These are phyloP conservation scores for Haplosporangium gracile DNA, from an alignment of 192 early-diverging fungal genomes.

Conservation along the genomic window DNA sequence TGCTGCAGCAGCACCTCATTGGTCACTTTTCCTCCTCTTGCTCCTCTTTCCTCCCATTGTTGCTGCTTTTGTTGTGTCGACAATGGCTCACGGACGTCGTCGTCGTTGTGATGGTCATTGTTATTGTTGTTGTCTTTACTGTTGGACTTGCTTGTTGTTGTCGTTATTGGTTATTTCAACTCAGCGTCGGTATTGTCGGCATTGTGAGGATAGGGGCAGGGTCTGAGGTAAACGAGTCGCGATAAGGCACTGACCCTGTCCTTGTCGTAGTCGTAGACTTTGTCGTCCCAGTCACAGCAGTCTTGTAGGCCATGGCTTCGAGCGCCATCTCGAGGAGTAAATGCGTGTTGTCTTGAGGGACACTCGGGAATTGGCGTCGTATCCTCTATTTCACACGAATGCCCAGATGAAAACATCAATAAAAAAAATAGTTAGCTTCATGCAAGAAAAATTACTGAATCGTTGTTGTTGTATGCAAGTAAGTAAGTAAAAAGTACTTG, in stretches of 20 bases:
- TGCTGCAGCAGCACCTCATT: background rate
- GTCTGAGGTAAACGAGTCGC: background rate
- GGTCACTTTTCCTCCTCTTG: background rate
- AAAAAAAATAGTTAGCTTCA: background rate
- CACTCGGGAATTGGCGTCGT: background rate
- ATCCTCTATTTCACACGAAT: slow-evolving; percentile 5
- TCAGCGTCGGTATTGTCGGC: background rate
- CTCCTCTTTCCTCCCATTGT: background rate
- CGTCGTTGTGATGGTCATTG: background rate
- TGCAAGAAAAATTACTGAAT: too few species aligned
- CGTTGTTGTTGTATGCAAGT: background rate
- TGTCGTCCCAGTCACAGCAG: background rate
- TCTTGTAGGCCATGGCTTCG: background rate
- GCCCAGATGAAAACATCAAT: background rate
- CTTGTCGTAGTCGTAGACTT: too few species aligned
- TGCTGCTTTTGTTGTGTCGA: background rate
- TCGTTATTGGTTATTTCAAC: too few species aligned
- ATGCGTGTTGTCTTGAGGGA: background rate
- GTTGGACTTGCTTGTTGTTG: too few species aligned
- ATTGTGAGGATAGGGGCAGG: background rate
- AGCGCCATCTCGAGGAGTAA: slow-evolving; percentile 17
- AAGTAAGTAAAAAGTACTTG: slow-evolving; percentile 10
- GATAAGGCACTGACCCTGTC: background rate
- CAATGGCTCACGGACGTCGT: background rate
- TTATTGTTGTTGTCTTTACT: background rate